Base-by-base conservation (phyloP, 2,329 filamentous ascomycete species). In the Exophiala xenobiotica region DNA sequence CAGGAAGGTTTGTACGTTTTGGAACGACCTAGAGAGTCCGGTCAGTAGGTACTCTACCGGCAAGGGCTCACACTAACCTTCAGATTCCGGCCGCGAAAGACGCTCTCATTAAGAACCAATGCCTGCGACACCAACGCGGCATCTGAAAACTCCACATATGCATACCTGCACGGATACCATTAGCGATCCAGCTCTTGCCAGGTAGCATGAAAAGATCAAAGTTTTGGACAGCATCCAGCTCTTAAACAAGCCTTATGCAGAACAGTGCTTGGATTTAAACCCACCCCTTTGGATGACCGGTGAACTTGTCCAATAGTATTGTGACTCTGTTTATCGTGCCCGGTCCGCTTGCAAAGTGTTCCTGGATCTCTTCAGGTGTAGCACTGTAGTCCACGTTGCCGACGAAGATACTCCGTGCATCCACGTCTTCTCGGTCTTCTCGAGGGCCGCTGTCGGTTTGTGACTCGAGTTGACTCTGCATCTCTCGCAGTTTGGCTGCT, bases 381-480 rank as follows among this genome's bases (percentile, higher is more conserved):
- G 92, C 91, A 57, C 89, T 91, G 72, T 99, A 99, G 73, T 99
- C 93, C 61, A 99, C 93, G 64, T 99, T 99, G 62, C 93, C 93
- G 38, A 99, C 93, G 69, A 99, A 99, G 71, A 99, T 90, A 74
- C 90, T 96, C 65, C 93, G 86, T 61, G 86, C 86, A 73, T 99
- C 93, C 53, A 99, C 85, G 62, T 96, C 95, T 70, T 96, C 91
- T 73, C 95, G 95, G 75, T 91, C 90, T 68, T 97, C 93, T 60
- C 87, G 83, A 6, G 50, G 53, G 56, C 93, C 78, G 63, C 88
- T 88, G 59, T 90, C 85, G 57, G 83, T 85, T 65, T 93, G 87
- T 68, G 91, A 85, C 69, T 97, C 92, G 56, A 97, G 80, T 47
- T 80, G 85, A 49, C 85, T 85, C 69, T 93, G 88, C 88, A 93